A percentile compares a stretch with the other conserved stretches of the same genome.
These are phyloP conservation scores for Spergularia bocconei DNA, from an alignment of 148 eudicot species.

Conservation along the genomic window DNA sequence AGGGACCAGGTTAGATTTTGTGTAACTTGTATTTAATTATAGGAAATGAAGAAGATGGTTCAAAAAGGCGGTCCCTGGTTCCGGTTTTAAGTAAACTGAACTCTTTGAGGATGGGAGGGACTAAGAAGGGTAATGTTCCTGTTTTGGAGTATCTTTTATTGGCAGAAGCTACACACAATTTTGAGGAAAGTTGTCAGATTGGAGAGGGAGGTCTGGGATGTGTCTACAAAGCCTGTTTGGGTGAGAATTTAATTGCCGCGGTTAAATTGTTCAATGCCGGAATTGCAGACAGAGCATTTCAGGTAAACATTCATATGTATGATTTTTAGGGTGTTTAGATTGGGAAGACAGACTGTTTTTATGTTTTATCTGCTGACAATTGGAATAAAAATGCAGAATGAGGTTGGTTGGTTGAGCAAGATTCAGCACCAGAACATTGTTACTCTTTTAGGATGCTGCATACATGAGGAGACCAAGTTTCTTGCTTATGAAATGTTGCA, in stretches of 20 bases:
- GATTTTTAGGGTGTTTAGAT: conserved; percentile 6
- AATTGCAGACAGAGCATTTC: conserved; percentile 53
- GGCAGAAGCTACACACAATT: conserved; percentile 61
- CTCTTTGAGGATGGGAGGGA: conserved; percentile 40
- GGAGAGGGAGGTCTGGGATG: conserved; percentile 54
- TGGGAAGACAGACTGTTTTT: not conserved
- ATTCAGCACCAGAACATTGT: conserved; percentile 69
- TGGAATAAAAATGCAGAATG: conserved; percentile 53
- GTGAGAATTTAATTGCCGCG: conserved; percentile 45
- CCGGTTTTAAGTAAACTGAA: conserved; percentile 48
- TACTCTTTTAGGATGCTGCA: conserved; percentile 60
- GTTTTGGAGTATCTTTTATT: conserved; percentile 56
- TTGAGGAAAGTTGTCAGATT: conserved; percentile 49
- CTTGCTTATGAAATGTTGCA: conserved; percentile 79
- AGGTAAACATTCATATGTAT: conserved; percentile 39
- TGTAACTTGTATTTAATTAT: not conserved
- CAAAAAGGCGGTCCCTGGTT: conserved; percentile 26
- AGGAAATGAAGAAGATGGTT: conserved; percentile 28
- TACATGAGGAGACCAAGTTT: conserved; percentile 52
- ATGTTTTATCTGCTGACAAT: not conserved
- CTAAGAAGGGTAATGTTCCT: conserved; percentile 52
- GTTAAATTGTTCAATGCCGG: conserved; percentile 51
- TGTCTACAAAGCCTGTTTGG: conserved; percentile 63
- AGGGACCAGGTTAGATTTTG: not conserved
- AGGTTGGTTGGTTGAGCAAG: conserved; percentile 62